Percentiles rank a stretch among this genome's conserved stretches.
Evolutionary conservation across 768 basidiomycete species (phyloP).

Genomic region (Mycena chlorophos): DNA sequence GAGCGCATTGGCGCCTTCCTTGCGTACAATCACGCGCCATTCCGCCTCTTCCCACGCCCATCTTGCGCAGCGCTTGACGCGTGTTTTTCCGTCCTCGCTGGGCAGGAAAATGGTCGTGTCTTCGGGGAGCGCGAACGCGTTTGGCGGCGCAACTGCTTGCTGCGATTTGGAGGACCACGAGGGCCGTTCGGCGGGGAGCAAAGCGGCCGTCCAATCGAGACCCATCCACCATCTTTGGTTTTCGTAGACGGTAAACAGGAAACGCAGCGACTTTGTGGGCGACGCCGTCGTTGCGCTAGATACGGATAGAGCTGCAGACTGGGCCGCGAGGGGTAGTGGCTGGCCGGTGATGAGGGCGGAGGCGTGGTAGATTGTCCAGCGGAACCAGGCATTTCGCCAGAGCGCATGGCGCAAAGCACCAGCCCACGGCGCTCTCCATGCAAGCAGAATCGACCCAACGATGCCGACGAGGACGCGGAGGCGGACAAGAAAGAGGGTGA

Average conservation of each 20-base stretch:
- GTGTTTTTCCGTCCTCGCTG: conserved; percentile 41
- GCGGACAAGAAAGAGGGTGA: conserved; percentile 58
- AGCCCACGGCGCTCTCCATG: conserved; percentile 71
- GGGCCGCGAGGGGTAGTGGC: conserved; percentile 43
- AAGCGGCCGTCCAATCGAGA: conserved; percentile 91
- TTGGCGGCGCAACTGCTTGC: conserved; percentile 67
- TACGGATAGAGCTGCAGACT: conserved; percentile 32
- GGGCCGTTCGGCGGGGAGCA: conserved; percentile 86
- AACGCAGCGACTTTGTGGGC: conserved; percentile 56
- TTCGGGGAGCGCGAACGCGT: conserved; percentile 66
- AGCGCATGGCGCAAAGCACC: conserved; percentile 53
- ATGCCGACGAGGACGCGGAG: conserved; percentile 62
- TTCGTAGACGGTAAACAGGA: conserved; percentile 88
- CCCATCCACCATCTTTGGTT: conserved; percentile 99
- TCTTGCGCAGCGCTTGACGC: conserved; percentile 68
- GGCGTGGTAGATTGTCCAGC: conserved; percentile 57
- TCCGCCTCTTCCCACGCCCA: conserved; percentile 94
- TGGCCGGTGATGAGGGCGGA: conserved; percentile 56
- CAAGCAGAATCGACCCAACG: conserved; percentile 56
- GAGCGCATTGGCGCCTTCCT: conserved; percentile 46
- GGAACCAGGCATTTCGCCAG: conserved; percentile 65
- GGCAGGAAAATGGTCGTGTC: conserved; percentile 56
- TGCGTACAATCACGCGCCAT: conserved; percentile 76
- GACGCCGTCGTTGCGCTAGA: conserved; percentile 33
- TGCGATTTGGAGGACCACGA: conserved; percentile 73